phyloP scores from a whole-genome alignment of 192 early-diverging fungal genomes.

The Coemansia brasiliensis region DNA sequence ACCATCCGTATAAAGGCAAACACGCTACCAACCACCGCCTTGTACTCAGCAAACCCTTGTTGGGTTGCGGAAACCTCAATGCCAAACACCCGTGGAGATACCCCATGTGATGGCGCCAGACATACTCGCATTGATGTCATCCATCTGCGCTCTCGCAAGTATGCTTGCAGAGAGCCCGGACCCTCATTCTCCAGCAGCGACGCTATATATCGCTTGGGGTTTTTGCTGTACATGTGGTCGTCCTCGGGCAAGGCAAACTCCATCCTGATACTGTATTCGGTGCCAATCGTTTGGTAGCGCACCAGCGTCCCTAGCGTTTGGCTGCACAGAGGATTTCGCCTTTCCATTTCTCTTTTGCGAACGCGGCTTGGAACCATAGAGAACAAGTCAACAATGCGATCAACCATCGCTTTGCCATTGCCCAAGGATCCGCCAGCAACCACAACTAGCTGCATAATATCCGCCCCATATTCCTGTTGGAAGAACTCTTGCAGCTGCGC shows the following conservation, averaged over 20 bases:
- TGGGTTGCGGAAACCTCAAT: conserved; percentile 18
- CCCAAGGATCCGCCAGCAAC: conserved; percentile 79
- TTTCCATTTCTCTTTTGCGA: conserved; percentile 58
- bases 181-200: conserved; percentile 81
- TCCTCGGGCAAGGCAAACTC: conserved; percentile 81
- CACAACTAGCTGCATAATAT: conserved; percentile 87
- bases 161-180: conserved; percentile 74
- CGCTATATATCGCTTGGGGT: conserved; percentile 68
- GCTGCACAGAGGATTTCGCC: conserved; percentile 63
- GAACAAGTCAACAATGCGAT: conserved; percentile 77
- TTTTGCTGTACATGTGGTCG: conserved; percentile 42
- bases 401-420: conserved; percentile 68
- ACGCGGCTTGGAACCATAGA: conserved; percentile 70
- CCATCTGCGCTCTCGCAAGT: conserved; percentile 86
- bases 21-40: conserved; percentile 17
- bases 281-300: conserved; percentile 72
- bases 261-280: conserved; percentile 65
- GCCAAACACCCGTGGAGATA: conserved; percentile 6
- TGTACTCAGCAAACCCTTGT: conserved; percentile 12
- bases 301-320: conserved; percentile 69
- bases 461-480: conserved; percentile 81
- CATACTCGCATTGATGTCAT: conserved; percentile 45
- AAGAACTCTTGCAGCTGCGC: conserved; percentile 80
- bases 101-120: neutral
- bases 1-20: conserved; percentile 31